phyloP scores from a whole-genome alignment of 805 yeast species.

The Cyberlindnera euphorbiiphila region DNA sequence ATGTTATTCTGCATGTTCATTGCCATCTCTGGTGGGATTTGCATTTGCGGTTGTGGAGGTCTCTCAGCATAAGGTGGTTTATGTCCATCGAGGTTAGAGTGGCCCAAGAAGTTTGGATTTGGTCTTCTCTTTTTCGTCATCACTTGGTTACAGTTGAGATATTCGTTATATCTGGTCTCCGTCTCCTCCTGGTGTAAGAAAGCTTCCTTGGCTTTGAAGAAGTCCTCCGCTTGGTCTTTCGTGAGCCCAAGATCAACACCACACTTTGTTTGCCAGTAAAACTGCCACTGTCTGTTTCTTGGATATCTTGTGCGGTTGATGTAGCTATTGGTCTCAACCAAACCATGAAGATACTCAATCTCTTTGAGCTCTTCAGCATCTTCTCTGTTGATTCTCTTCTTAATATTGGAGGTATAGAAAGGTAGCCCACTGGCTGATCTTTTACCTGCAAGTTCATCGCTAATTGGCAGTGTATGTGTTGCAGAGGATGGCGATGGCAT shows the following conservation, averaged over 20 bases:
- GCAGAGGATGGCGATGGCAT: conserved; percentile 6
- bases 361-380: conserved; percentile 39
- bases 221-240: conserved; percentile 24
- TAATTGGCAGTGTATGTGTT: conserved; percentile 18
- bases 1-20: too few species aligned
- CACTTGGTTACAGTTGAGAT: conserved; percentile 38
- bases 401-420: conserved; percentile 30
- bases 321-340: conserved; percentile 42
- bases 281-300: conserved; percentile 44
- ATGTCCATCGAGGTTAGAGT: conserved; percentile 40
- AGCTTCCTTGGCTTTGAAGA: conserved; percentile 30
- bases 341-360: conserved; percentile 46
- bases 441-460: conserved; percentile 15
- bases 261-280: conserved; percentile 42
- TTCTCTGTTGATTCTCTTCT: conserved; percentile 29
- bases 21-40: too few species aligned
- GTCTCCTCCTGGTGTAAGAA: conserved; percentile 29
- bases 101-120: conserved; percentile 44
- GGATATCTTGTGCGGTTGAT: conserved; percentile 38
- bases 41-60: conserved; percentile 8
- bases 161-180: conserved; percentile 34
- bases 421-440: conserved; percentile 42
- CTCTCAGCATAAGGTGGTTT: conserved; percentile 40
- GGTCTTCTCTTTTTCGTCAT: conserved; percentile 42
- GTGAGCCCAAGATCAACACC: conserved; percentile 37